A percentile compares a stretch with the other conserved stretches of the same genome.
Conservation (phyloP, 2,329 filamentous ascomycete species). For the Claviceps paspali region DNA sequence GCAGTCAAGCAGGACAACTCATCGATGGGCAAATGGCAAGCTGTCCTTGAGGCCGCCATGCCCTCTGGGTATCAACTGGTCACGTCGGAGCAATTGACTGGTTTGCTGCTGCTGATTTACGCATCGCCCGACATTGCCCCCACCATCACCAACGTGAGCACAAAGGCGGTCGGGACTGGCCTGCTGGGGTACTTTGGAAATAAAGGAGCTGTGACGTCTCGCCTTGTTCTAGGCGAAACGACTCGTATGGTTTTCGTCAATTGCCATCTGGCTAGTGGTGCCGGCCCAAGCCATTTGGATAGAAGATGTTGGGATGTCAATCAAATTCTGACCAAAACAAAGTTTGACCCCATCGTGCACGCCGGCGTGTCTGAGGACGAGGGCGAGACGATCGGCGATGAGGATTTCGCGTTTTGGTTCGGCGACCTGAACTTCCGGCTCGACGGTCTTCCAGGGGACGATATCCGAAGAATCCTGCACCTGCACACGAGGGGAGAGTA, state of each 20-base stretch:
- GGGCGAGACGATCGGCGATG: conserved; percentile 61
- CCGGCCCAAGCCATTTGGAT: conserved; percentile 62
- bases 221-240: conserved; percentile 76
- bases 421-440: conserved; percentile 92
- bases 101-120: conserved; percentile 71
- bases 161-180: conserved; percentile 72
- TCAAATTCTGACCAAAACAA: conserved; percentile 61
- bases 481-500: conserved; percentile 73
- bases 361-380: conserved; percentile 51
- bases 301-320: conserved; percentile 78
- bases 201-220: conserved; percentile 74
- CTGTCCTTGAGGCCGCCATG: conserved; percentile 55
- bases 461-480: conserved; percentile 71
- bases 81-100: conserved; percentile 71
- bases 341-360: conserved; percentile 59
- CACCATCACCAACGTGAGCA: conserved; percentile 69
- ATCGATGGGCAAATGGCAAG: conserved; percentile 65
- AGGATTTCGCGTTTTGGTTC: conserved; percentile 92
- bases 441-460: conserved; percentile 74
- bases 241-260: conserved; percentile 85
- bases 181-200: conserved; percentile 90
- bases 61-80: conserved; percentile 65
- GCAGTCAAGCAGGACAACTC: conserved; percentile 55
- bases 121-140: conserved; percentile 62
- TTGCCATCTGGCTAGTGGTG: conserved; percentile 77